phyloP scores from a whole-genome alignment of 2,329 filamentous ascomycete genomes.

The Trichoderma arundinaceum region DNA sequence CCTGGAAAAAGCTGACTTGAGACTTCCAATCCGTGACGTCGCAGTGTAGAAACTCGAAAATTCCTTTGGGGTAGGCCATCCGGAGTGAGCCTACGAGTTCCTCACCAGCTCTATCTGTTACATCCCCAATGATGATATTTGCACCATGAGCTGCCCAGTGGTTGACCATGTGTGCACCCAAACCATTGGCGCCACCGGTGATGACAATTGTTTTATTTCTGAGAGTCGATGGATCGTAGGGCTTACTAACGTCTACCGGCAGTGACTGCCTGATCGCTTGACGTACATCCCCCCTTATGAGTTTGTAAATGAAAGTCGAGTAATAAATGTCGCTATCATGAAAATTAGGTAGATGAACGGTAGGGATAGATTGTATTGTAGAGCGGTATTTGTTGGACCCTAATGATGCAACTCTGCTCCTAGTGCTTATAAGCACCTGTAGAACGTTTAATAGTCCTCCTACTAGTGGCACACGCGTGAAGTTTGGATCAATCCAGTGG shows the following conservation, averaged over 20 bases:
- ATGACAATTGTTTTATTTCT: constrained; percentile 65
- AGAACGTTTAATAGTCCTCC: constrained; percentile 1
- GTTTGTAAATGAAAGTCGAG: neutral
- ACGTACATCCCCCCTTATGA: constrained; percentile 5
- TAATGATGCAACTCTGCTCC: neutral
- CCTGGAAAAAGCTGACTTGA: constrained; percentile 67
- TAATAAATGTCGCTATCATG: neutral
- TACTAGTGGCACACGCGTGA: too few relatives aligned
- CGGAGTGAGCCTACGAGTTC: constrained; percentile 60
- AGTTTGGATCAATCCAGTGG: too few relatives aligned
- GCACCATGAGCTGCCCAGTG: constrained; percentile 63
- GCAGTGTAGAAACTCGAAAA: constrained; percentile 61
- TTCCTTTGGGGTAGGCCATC: constrained; percentile 44
- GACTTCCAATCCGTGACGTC: constrained; percentile 70
- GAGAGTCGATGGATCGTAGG: constrained; percentile 54
- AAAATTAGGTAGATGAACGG: neutral
- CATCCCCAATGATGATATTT: constrained; percentile 67
- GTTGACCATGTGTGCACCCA: constrained; percentile 61
- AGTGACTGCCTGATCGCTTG: constrained; percentile 44
- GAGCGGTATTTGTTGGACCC: neutral
- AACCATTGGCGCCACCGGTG: constrained; percentile 67
- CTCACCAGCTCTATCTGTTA: constrained; percentile 61
- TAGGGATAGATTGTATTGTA: neutral
- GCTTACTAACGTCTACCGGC: constrained; percentile 52
- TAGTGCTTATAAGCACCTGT: neutral